Conservation (phyloP, 2,329 filamentous ascomycete species). For the Septoria linicola region DNA sequence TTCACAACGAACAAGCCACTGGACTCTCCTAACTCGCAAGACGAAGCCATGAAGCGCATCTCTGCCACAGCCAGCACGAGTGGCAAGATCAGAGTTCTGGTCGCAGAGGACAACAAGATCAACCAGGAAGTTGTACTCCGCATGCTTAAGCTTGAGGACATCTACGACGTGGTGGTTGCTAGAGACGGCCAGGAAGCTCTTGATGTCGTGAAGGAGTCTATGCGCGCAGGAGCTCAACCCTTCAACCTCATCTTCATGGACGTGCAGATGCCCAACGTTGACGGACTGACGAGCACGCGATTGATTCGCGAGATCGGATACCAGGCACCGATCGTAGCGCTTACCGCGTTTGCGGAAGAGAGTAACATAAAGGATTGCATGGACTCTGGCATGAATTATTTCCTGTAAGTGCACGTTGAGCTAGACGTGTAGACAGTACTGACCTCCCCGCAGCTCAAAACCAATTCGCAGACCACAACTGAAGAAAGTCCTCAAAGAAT, state of each 20-base stretch:
- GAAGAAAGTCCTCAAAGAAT: constrained; percentile 78
- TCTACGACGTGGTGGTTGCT: constrained; percentile 86
- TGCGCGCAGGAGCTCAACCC: constrained; percentile 60
- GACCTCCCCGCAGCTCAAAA: constrained; percentile 42
- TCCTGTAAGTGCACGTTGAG: constrained; percentile 51
- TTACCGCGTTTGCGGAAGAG: constrained; percentile 88
- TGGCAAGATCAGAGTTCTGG: constrained; percentile 73
- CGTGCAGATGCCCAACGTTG: constrained; percentile 60
- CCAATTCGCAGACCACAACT: constrained; percentile 76
- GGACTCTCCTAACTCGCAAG: constrained; percentile 59
- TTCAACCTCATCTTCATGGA: constrained; percentile 83
- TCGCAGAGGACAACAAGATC: constrained; percentile 75
- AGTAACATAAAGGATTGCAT: constrained; percentile 67
- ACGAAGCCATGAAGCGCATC: constrained; percentile 64
- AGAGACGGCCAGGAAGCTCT: constrained; percentile 67
- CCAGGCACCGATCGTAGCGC: constrained; percentile 82
- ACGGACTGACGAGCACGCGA: constrained; percentile 81
- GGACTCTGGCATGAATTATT: constrained; percentile 90
- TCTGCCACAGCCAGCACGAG: constrained; percentile 59
- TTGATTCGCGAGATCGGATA: constrained; percentile 86
- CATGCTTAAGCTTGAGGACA: constrained; percentile 71
- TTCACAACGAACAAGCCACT: constrained; percentile 57
- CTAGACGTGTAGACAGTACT: neutral
- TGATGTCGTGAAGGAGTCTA: constrained; percentile 77
- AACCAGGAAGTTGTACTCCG: constrained; percentile 61